Evolutionary conservation across 768 basidiomycete species (phyloP), one percentile per base, ranked within the genome.

Genomic region (Inosperma sp.): DNA sequence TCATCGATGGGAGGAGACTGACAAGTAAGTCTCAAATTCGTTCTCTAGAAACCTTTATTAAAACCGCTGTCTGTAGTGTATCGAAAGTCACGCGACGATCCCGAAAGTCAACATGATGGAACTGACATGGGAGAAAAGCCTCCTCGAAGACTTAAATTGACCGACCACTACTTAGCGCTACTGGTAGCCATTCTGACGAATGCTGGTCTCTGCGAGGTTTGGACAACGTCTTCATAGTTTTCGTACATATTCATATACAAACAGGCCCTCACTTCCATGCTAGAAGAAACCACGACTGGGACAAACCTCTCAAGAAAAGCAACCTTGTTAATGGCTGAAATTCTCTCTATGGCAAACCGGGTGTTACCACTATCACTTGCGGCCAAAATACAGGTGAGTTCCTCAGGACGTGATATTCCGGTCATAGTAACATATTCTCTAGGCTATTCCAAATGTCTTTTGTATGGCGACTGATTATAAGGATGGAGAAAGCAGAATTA

Each of bases 161-260:
- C 93, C 2, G 94, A 97, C 60, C 96, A 98, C 61, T 98, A 93
- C 63, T 80, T 93, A 44, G 88, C 88, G 0, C 72, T 99, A 12
- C 72, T 98, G 4, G 75, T 97, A 7, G 73, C 88, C 14, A 81
- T 96, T 2, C 82, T 98, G 51, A 81, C 85, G 3, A 86, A 92
- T 58, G 86, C 91, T 12, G 96, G 95, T 17, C 70, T 99, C 1
- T 69, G 93, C 37, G 93, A 97, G 66, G 95, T 94, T 53, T 54
- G 80, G 67, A n/a, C 17, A 36, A 12, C 45, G 23, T 3, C 23
- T 35, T 54, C 41, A 37, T 49, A 36, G 33, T 29, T 10, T 48
- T 22, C 17, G 37, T n/a, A n/a, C n/a, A n/a, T 9, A 23, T 51
- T 60, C 22, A 40, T 16, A 34, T 17, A 8, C 40, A 9, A 30